phyloP scores from a whole-genome alignment of 2,329 filamentous ascomycete species.

The Aspergillus arachidicola region DNA sequence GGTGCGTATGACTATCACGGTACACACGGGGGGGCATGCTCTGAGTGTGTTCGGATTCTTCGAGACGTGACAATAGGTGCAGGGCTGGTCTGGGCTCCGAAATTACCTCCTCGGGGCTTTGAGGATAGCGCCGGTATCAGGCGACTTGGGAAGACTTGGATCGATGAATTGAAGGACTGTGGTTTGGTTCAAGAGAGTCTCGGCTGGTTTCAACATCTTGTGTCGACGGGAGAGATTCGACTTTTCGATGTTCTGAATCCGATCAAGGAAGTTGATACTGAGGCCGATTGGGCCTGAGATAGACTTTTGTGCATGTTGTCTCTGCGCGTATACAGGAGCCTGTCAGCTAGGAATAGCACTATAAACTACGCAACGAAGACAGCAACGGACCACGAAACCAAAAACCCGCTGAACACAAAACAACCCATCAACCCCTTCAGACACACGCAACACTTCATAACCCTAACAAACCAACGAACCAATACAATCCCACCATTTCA shows the following conservation, averaged over 20 bases:
- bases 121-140: too few relatives aligned
- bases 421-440: too few relatives aligned
- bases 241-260: not conserved
- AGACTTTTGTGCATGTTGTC: not conserved
- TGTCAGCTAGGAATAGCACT: too few relatives aligned
- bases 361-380: too few relatives aligned
- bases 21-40: not conserved
- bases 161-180: not conserved
- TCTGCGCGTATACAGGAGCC: not conserved
- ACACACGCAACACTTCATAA: too few relatives aligned
- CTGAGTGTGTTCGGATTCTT: not conserved
- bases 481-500: not conserved
- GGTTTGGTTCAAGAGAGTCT: not conserved
- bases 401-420: too few relatives aligned
- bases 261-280: not conserved
- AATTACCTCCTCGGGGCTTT: not conserved
- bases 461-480: not conserved
- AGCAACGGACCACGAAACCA: too few relatives aligned
- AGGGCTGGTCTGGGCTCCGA: not conserved
- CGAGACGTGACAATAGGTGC: not conserved
- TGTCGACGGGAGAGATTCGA: not conserved
- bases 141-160: too few relatives aligned
- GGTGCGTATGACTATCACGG: not conserved
- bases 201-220: not conserved
- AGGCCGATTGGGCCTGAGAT: not conserved